A percentile compares a stretch with the other conserved stretches of the same genome.
These are phyloP conservation scores for Candida rishiriensis DNA, from an alignment of 805 yeast genomes.

Conservation along the genomic window DNA sequence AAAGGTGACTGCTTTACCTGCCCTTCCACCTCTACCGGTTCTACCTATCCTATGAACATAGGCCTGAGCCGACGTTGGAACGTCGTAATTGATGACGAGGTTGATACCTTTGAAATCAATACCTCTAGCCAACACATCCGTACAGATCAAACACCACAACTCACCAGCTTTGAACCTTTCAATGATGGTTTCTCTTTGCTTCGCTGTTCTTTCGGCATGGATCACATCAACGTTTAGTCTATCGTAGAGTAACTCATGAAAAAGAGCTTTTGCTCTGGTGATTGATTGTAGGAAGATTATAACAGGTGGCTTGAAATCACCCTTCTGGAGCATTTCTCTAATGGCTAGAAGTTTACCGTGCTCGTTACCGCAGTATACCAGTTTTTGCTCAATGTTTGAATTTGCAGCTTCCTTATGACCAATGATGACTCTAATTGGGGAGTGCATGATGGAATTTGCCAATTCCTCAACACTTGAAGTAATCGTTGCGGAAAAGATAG, in stretches of 20 bases:
- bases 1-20: conserved; percentile 85
- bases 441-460: conserved; percentile 79
- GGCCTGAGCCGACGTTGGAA: conserved; percentile 89
- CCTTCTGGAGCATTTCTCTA: conserved; percentile 78
- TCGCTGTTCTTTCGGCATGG: conserved; percentile 88
- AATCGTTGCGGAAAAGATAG: conserved; percentile 92
- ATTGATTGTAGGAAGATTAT: conserved; percentile 89
- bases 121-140: conserved; percentile 95
- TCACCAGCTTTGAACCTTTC: conserved; percentile 85
- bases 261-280: conserved; percentile 89
- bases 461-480: conserved; percentile 90
- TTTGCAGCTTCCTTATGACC: conserved; percentile 96
- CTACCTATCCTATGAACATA: conserved; percentile 98
- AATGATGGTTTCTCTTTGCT: conserved; percentile 81
- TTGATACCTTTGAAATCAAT: conserved; percentile 96
- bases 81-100: conserved; percentile 92
- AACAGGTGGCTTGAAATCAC: conserved; percentile 89
- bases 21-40: conserved; percentile 92
- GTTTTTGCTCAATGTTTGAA: conserved; percentile 70
- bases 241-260: conserved; percentile 89
- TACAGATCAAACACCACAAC: conserved; percentile 92
- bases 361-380: conserved; percentile 87
- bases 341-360: conserved; percentile 92
- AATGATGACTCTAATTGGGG: conserved; percentile 80
- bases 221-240: conserved; percentile 91